phyloP scores from a whole-genome alignment of 306 rosid species.

The Dryas drummondii region DNA sequence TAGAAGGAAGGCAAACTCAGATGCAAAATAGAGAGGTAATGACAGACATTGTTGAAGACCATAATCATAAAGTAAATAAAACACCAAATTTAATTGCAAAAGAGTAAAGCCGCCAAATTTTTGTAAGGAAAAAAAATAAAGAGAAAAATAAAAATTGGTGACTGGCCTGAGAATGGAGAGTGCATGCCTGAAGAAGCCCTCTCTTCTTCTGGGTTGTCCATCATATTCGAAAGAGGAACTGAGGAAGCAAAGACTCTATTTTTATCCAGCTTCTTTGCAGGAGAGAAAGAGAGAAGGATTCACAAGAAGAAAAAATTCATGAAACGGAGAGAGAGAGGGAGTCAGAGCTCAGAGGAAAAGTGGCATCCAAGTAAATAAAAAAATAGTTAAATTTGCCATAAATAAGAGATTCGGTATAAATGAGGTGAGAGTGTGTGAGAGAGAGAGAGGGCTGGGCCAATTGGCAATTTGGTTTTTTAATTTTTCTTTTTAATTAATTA shows the following conservation, averaged over 20 bases:
- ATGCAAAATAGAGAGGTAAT: not conserved
- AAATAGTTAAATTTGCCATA: constrained; percentile 2
- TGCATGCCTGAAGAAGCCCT: constrained; percentile 39
- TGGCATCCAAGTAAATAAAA: constrained; percentile 22
- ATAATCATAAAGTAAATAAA: constrained; percentile 5
- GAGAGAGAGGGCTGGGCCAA: not conserved
- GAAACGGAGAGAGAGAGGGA: constrained; percentile 8
- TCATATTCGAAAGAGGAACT: constrained; percentile 26
- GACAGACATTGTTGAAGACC: constrained; percentile 2
- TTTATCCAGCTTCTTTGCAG: not conserved
- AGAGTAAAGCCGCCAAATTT: constrained; percentile 19
- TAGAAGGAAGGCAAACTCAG: not conserved
- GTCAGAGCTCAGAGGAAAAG: constrained; percentile 14
- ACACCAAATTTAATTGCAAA: constrained; percentile 18
- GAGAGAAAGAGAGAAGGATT: not conserved
- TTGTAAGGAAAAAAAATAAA: constrained; percentile 5
- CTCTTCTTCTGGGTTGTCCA: constrained; percentile 54
- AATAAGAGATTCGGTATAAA: constrained; percentile 17
- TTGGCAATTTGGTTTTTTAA: not conserved
- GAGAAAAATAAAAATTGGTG: constrained; percentile 1
- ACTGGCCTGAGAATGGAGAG: constrained; percentile 46
- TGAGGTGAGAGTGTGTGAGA: not conserved
- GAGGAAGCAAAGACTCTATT: not conserved
- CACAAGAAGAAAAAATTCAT: not conserved
- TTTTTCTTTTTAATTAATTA: not conserved